These are phyloP conservation scores for Circinella umbellata DNA, from an alignment of 371 early-diverging fungal species.

Conservation along the genomic window DNA sequence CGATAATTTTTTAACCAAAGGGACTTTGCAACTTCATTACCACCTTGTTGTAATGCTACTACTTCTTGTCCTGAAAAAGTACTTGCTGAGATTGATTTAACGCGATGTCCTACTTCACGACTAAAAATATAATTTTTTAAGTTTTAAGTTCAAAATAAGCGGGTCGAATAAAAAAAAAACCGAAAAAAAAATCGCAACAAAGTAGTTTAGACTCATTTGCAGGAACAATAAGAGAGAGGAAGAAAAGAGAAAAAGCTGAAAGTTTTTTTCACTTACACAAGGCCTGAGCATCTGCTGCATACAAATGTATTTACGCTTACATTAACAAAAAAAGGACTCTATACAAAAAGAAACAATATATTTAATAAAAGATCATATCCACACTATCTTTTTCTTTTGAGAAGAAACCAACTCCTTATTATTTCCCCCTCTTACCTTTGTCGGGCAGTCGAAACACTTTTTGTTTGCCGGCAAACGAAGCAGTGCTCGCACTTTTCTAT, in stretches of 20 bases:
- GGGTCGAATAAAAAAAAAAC: background rate
- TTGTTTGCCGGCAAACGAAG: slow-evolving; percentile 59
- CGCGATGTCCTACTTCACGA: slow-evolving; percentile 72
- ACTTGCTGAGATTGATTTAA: slow-evolving; percentile 73
- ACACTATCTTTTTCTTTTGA: background rate
- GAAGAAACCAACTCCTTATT: too few relatives aligned
- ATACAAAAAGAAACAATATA: background rate
- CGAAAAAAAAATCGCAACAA: too few relatives aligned
- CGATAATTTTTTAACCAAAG: slow-evolving; percentile 42
- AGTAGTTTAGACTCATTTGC: too few relatives aligned
- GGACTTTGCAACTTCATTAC: slow-evolving; percentile 54
- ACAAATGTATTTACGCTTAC: slow-evolving; percentile 64
- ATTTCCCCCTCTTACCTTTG: slow-evolving; percentile 48
- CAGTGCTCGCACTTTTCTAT: slow-evolving; percentile 40
- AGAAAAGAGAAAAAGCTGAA: background rate
- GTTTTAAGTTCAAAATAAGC: background rate
- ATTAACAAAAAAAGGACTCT: slow-evolving; percentile 72
- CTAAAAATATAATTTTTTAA: slow-evolving; percentile 27
- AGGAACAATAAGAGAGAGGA: background rate
- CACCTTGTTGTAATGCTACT: slow-evolving; percentile 60
- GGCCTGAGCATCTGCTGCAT: slow-evolving; percentile 68
- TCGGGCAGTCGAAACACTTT: slow-evolving; percentile 70
- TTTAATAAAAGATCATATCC: too few relatives aligned
- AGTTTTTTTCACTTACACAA: slow-evolving; percentile 50
- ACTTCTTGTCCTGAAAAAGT: slow-evolving; percentile 66